Evolutionary conservation across 1,284 basidiomycete genomes (phyloP).

Genomic region (Tilletia walkeri): DNA sequence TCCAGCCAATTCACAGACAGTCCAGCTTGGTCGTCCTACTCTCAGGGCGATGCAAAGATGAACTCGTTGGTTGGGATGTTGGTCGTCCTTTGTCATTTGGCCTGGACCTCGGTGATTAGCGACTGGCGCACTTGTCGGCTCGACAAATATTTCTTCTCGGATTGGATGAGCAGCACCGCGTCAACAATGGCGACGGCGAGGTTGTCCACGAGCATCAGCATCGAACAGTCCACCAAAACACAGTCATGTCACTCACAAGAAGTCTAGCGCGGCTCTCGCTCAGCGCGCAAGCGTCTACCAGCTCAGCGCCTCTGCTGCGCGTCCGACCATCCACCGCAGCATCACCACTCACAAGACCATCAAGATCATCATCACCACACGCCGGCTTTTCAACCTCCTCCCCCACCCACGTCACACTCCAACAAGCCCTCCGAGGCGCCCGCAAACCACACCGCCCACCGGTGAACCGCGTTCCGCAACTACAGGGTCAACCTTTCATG

Average conservation of each 20-base stretch:
- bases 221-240: neutral
- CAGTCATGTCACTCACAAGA: conserved; percentile 4
- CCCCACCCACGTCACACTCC: conserved; percentile 41
- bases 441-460: conserved; percentile 54
- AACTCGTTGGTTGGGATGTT: neutral
- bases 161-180: neutral
- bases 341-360: neutral
- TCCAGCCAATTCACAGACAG: too few species aligned
- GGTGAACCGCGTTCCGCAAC: conserved; percentile 51
- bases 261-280: neutral
- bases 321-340: neutral
- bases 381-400: conserved; percentile 41
- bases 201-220: neutral
- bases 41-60: too few species aligned
- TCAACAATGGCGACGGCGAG: neutral
- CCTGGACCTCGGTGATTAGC: neutral
- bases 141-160: neutral
- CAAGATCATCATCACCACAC: conserved; percentile 40
- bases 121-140: neutral
- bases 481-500: conserved; percentile 51
- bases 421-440: conserved; percentile 53
- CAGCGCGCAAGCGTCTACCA: neutral
- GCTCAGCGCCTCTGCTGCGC: neutral
- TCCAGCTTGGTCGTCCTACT: too few species aligned
- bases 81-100: neutral